Evolutionary conservation across 73 alveolate genomes (phyloP).

Genomic region (Paramecium sonneborni): DNA sequence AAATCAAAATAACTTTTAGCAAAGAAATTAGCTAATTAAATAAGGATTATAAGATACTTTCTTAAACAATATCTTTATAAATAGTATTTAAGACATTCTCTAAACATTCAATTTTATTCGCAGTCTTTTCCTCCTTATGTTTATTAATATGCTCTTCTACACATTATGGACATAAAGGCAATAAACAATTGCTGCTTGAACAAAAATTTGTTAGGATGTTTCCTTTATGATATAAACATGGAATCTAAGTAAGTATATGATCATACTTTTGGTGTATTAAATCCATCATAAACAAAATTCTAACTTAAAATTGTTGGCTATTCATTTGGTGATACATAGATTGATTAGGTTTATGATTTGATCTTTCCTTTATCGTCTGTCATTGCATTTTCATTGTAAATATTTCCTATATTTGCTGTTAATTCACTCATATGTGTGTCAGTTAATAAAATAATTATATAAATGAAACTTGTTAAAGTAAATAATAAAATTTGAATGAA

Average conservation of each 20-base stretch:
- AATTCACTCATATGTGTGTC: neutral
- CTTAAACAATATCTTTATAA: neutral
- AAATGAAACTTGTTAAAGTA: conserved; percentile 1
- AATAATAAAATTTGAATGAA: conserved; percentile 33
- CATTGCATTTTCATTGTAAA: neutral
- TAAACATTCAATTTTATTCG: conserved; percentile 6
- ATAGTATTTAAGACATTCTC: neutral
- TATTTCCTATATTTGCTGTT: neutral
- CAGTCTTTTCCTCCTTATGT: neutral
- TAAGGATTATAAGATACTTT: neutral
- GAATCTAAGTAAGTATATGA: neutral
- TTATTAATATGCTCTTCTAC: neutral
- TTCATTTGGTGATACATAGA: neutral
- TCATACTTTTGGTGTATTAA: neutral
- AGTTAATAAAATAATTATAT: conserved; percentile 22
- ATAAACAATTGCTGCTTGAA: neutral
- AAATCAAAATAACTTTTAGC: neutral
- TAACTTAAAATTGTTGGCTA: neutral
- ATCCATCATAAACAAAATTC: neutral
- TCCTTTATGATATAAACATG: neutral
- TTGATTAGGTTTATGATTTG: neutral
- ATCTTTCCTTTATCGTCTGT: neutral
- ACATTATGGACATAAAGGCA: neutral
- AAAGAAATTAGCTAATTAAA: neutral
- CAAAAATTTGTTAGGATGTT: neutral